Conservation (phyloP, 2,329 filamentous ascomycete genomes). For the Colletotrichum melonis region DNA sequence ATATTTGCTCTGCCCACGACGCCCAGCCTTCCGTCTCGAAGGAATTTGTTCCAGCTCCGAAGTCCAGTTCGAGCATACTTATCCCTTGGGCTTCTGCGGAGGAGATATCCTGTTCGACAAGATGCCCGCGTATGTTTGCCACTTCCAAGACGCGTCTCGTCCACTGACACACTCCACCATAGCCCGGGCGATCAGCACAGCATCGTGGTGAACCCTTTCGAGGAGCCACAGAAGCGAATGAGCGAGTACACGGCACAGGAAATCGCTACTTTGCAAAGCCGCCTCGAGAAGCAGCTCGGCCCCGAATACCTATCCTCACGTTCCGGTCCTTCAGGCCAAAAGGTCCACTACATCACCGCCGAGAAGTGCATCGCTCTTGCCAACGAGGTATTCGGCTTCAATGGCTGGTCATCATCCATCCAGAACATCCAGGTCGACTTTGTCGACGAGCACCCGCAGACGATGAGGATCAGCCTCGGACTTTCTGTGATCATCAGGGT, state of each 20-base stretch:
- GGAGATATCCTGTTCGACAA: constrained; percentile 26
- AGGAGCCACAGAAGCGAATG: constrained; percentile 75
- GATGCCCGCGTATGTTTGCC: constrained; percentile 57
- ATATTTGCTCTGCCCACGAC: not conserved
- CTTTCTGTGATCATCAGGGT: constrained; percentile 92
- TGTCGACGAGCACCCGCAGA: constrained; percentile 85
- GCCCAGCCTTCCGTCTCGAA: not conserved
- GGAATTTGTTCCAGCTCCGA: not conserved
- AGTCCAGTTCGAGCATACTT: no score
- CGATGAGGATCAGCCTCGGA: constrained; percentile 83
- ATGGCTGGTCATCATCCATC: constrained; percentile 97
- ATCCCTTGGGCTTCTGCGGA: not conserved
- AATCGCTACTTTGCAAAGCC: constrained; percentile 86
- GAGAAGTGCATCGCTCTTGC: constrained; percentile 97
- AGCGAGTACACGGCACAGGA: constrained; percentile 89
- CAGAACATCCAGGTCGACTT: constrained; percentile 96
- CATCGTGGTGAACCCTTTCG: constrained; percentile 80
- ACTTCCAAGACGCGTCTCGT: constrained; percentile 34
- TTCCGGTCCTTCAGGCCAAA: constrained; percentile 83
- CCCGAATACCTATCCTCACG: constrained; percentile 95
- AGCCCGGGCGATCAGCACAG: constrained; percentile 78
- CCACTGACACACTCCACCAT: constrained; percentile 36
- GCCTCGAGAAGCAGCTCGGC: constrained; percentile 91
- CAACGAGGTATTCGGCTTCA: constrained; percentile 96
- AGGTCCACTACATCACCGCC: constrained; percentile 93